Evolutionary conservation across 768 basidiomycete species (phyloP).

Genomic region (Clitopilus hobsonii): DNA sequence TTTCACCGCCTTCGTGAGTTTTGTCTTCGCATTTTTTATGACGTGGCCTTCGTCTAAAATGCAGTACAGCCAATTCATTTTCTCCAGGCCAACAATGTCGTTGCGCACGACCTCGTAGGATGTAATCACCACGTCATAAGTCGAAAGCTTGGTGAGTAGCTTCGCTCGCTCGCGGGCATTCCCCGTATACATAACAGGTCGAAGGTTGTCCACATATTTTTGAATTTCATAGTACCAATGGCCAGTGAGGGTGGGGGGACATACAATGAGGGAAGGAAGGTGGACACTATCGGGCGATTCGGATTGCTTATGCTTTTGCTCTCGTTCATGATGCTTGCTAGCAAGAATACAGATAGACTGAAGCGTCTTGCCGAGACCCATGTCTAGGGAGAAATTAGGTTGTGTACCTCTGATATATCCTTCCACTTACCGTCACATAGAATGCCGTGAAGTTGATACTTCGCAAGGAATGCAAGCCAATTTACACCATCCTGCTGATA

Average conservation of each 20-base stretch:
- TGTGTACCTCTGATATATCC: background rate
- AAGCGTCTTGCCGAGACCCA: constrained; percentile 97
- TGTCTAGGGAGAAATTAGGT: constrained; percentile 52
- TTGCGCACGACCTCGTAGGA: constrained; percentile 98
- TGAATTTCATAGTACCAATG: constrained; percentile 99
- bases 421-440: constrained; percentile 88
- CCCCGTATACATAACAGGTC: constrained; percentile 86
- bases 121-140: constrained; percentile 89
- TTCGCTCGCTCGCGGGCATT: constrained; percentile 75
- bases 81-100: constrained; percentile 74
- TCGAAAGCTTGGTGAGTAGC: constrained; percentile 58
- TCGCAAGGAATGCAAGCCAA: constrained; percentile 97
- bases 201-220: constrained; percentile 84
- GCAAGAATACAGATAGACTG: constrained; percentile 97
- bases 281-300: constrained; percentile 74
- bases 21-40: constrained; percentile 98
- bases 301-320: constrained; percentile 59
- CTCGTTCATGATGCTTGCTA: constrained; percentile 88
- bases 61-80: constrained; percentile 88
- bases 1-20: constrained; percentile 95
- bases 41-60: constrained; percentile 98
- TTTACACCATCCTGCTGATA: constrained; percentile 99
- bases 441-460: constrained; percentile 96
- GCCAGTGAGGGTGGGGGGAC: constrained; percentile 95
- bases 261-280: constrained; percentile 91